These are phyloP conservation scores for Saccharomyces paradoxus DNA, from an alignment of 805 yeast genomes.

Conservation along the genomic window DNA sequence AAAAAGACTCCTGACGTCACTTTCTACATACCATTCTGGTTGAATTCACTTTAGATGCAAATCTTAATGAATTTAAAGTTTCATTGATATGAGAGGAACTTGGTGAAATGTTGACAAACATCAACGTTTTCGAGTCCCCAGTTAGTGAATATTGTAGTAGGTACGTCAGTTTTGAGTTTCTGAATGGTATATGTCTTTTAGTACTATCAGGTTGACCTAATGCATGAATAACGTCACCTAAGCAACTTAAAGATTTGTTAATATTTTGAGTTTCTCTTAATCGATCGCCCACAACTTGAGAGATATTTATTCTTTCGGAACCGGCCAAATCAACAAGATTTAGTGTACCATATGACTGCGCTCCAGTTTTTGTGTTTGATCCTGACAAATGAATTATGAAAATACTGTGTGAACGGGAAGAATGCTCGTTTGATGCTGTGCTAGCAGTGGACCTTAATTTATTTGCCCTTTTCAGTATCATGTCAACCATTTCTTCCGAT, in stretches of 20 bases:
- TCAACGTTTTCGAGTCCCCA: constrained; percentile 80
- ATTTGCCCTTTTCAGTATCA: constrained; percentile 46
- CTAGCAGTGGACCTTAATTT: constrained; percentile 68
- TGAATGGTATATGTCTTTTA: constrained; percentile 69
- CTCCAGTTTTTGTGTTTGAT: constrained; percentile 40
- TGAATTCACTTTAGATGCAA: constrained; percentile 74
- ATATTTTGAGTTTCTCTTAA: constrained; percentile 82
- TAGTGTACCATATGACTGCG: constrained; percentile 47
- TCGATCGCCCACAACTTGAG: constrained; percentile 74
- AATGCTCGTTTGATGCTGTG: constrained; percentile 71
- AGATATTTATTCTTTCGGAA: constrained; percentile 70
- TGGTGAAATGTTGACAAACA: constrained; percentile 88
- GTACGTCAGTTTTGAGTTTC: constrained; percentile 90
- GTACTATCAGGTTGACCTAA: constrained; percentile 34
- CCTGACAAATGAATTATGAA: constrained; percentile 61
- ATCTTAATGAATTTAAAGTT: constrained; percentile 75
- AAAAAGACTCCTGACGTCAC: background rate
- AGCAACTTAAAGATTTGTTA: constrained; percentile 75
- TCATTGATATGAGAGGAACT: constrained; percentile 54
- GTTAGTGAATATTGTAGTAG: constrained; percentile 74
- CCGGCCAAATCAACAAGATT: constrained; percentile 92
- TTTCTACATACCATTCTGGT: constrained; percentile 33
- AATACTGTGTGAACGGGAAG: constrained; percentile 87
- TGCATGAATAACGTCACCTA: constrained; percentile 83
- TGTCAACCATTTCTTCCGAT: constrained; percentile 41